Percentiles rank a stretch among this genome's conserved stretches.
Conservation (phyloP, 805 yeast species). For the Jamesozyma lodderae region DNA sequence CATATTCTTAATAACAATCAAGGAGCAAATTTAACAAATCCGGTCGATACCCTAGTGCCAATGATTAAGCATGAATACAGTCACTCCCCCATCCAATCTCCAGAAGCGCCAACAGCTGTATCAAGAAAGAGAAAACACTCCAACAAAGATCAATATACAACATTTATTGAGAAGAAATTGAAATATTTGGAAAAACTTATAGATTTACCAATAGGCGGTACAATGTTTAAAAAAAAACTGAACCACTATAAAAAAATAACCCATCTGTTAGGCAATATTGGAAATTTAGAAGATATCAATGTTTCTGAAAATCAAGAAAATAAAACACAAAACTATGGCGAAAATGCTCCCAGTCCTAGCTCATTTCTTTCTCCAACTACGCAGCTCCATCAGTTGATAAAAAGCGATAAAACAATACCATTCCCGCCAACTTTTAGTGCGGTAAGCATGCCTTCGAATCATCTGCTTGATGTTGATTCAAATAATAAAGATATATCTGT, state of each 20-base stretch:
- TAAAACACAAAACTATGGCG: background rate
- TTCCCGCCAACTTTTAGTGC: no score
- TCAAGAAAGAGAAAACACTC: background rate
- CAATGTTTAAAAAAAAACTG: slow-evolving; percentile 25
- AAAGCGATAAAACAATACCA: no score
- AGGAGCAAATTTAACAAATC: no score
- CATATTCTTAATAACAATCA: no score
- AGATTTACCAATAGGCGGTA: slow-evolving; percentile 23
- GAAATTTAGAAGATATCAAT: slow-evolving; percentile 4
- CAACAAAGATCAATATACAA: slow-evolving; percentile 45
- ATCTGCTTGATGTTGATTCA: background rate
- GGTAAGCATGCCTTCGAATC: no score
- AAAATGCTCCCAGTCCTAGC: no score
- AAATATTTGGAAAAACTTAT: slow-evolving; percentile 41
- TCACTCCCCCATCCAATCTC: no score
- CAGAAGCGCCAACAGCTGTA: background rate
- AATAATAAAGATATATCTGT: no score
- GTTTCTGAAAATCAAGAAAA: background rate
- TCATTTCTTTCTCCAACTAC: no score
- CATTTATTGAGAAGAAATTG: slow-evolving; percentile 46
- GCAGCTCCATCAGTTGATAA: no score
- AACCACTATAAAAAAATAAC: slow-evolving; percentile 26
- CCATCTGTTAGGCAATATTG: slow-evolving; percentile 25
- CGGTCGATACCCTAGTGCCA: no score
- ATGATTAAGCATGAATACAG: background rate